Evolutionary conservation across 345 rosid species (phyloP).

Genomic region (Cardamine occulta): DNA sequence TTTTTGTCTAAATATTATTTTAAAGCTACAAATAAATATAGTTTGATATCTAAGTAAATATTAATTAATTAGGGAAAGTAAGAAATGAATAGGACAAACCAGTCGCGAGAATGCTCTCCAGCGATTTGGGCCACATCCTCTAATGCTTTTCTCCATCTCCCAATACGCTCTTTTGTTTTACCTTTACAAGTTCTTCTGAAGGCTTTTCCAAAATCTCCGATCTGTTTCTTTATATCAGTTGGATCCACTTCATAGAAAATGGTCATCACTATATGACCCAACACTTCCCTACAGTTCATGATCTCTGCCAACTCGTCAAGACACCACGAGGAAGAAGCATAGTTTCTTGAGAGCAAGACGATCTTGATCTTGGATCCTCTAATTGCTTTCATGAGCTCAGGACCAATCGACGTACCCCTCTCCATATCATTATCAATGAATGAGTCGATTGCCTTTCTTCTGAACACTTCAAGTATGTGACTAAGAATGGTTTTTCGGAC

Average conservation of each 20-base stretch:
- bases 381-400: not conserved
- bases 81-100: not conserved
- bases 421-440: not conserved
- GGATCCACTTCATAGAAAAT: not conserved
- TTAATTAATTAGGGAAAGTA: too few species aligned
- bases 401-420: not conserved
- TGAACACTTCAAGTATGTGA: not conserved
- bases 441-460: not conserved
- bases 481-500: not conserved
- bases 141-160: constrained; percentile 4
- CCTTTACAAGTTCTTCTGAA: not conserved
- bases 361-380: not conserved
- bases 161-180: not conserved
- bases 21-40: not conserved
- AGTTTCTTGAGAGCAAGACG: not conserved
- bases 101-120: not conserved
- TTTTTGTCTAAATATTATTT: not conserved
- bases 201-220: not conserved
- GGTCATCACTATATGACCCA: not conserved
- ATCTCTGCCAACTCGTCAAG: not conserved
- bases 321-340: not conserved
- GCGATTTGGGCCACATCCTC: not conserved
- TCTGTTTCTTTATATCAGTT: not conserved
- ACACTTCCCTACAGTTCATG: not conserved
- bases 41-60: too few species aligned